Evolutionary conservation across 2,329 filamentous ascomycete species (phyloP), one percentile per base, ranked within the genome.

Genomic region (Calonectria montana): DNA sequence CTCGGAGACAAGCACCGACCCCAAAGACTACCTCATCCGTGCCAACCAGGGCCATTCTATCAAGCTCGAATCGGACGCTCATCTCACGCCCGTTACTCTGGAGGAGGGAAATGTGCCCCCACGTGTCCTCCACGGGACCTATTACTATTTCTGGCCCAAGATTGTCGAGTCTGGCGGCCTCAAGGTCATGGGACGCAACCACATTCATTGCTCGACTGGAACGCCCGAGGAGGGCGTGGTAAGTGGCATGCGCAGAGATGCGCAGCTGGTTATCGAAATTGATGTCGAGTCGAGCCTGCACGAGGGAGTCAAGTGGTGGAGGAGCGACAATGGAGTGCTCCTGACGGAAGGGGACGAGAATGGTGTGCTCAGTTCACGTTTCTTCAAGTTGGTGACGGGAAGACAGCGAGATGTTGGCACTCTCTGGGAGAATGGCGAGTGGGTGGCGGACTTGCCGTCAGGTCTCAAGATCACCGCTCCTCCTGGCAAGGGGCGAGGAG

Each of bases 1-100:
- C 67, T 79, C 67, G 4, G 59, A 67, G 13, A 74, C 78, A 21
- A 81, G 81, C 23, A 80, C 81, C 10, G 86, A 93, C 62, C 88
- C 94, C 0, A 82, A 88, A 0, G 88, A 93, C 82, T 98, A 92
- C 86, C 88, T 97, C 37, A 98, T 99, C 84, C 95, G 97, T 79
- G 97, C 97, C 31, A 98, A 97, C 80, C 97, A 98, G 85, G 97
- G 97, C 67, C 97, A 98, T 86, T 95, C 91, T 78, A 94, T 99
- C 80, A 91, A 91, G 79, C 85, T 92, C 41, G 92, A 94, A 31
- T 91, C 91, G n/a, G 90, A 92, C 57, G 89, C 89, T 0, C 88
- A 97, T 2, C 89, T 98, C 3, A 88, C 87, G 23, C 91, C 92
- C 8, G 87, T 98, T 69, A 92, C 91, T 1, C 80, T 90, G 1